Evolutionary conservation across 2,329 filamentous ascomycete genomes (phyloP).

Genomic region (Penicillium sp.): DNA sequence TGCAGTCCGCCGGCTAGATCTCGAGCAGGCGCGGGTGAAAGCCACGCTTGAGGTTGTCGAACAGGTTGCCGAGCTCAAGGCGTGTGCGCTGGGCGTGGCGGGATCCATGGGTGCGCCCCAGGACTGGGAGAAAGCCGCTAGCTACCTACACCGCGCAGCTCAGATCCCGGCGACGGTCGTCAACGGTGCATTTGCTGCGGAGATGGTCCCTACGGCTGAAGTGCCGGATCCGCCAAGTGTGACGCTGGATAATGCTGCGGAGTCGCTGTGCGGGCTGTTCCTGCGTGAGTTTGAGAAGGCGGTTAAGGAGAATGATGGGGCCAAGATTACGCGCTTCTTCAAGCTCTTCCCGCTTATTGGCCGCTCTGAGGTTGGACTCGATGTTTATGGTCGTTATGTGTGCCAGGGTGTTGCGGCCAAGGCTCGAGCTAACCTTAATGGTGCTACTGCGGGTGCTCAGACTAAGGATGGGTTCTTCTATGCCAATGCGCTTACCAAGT

Average conservation of each 20-base stretch:
- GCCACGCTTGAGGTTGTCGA: conserved; percentile 89
- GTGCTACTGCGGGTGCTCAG: conserved; percentile 58
- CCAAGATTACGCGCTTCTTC: conserved; percentile 92
- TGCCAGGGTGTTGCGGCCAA: conserved; percentile 88
- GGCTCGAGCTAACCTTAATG: conserved; percentile 76
- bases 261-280: conserved; percentile 87
- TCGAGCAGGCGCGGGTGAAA: conserved; percentile 88
- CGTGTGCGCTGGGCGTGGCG: conserved; percentile 89
- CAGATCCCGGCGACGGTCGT: conserved; percentile 78
- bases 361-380: conserved; percentile 79
- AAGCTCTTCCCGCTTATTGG: conserved; percentile 96
- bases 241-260: conserved; percentile 81
- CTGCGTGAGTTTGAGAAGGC: conserved; percentile 93
- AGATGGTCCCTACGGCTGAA: conserved; percentile 92
- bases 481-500: conserved; percentile 79
- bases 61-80: conserved; percentile 94
- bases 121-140: conserved; percentile 96
- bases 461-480: conserved; percentile 83
- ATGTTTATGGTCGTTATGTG: conserved; percentile 94
- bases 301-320: conserved; percentile 78
- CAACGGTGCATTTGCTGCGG: conserved; percentile 79
- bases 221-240: conserved; percentile 86
- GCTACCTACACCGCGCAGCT: conserved; percentile 78
- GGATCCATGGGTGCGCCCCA: conserved; percentile 97
- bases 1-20: conserved; percentile 81